Percentiles rank a stretch among this genome's conserved stretches.
Conservation (phyloP, 2,329 filamentous ascomycete genomes). For the Teratosphaeria destructans region DNA sequence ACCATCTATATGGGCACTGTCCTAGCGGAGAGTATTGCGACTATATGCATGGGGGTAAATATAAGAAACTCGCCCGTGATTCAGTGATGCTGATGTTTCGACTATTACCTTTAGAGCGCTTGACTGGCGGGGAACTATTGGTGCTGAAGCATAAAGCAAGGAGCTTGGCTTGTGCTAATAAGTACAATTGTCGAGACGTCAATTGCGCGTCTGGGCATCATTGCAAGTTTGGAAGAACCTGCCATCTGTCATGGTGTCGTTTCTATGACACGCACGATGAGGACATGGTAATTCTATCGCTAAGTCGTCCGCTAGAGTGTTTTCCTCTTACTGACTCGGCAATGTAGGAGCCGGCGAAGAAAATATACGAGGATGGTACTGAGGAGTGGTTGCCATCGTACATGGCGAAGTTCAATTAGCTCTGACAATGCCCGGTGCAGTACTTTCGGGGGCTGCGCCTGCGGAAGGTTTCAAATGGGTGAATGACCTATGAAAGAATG, state of each 20-base stretch:
- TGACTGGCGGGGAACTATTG: constrained; percentile 27
- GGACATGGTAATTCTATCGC: constrained; percentile 23
- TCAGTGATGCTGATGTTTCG: not conserved
- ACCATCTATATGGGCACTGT: constrained; percentile 29
- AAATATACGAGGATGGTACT: constrained; percentile 18
- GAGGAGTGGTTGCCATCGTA: constrained; percentile 20
- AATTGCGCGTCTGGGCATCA: constrained; percentile 35
- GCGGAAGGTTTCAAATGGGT: too few species aligned
- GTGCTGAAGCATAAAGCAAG: constrained; percentile 34
- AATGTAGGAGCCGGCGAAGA: constrained; percentile 17
- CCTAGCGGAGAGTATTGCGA: constrained; percentile 27
- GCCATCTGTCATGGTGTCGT: constrained; percentile 30
- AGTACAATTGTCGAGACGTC: constrained; percentile 28
- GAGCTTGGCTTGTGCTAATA: constrained; percentile 28
- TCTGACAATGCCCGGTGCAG: too few species aligned
- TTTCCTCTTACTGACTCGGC: not conserved
- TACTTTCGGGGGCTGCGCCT: too few species aligned
- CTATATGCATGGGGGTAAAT: constrained; percentile 23
- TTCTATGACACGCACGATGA: constrained; percentile 30
- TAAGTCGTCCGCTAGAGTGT: not conserved
- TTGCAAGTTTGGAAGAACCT: constrained; percentile 27
- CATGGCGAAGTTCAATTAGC: constrained; percentile 10
- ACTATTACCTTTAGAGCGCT: constrained; percentile 24
- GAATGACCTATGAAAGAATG: too few species aligned
- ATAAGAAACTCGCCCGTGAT: too few species aligned